Conservation (phyloP, 2,329 filamentous ascomycete species). For the Alternaria longipes region DNA sequence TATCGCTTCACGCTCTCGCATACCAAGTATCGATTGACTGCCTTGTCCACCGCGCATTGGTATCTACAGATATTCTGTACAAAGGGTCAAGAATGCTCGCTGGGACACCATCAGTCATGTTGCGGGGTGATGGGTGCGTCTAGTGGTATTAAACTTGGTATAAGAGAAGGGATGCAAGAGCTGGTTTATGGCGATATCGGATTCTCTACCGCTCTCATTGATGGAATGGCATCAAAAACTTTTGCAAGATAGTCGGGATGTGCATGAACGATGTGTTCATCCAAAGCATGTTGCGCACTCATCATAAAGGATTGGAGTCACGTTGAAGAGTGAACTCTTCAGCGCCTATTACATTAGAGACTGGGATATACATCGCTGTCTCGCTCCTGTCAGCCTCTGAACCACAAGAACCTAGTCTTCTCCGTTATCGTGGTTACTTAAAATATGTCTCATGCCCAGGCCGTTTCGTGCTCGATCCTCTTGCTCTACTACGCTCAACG, state of each 20-base stretch:
- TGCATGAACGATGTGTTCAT: not conserved
- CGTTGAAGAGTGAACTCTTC: not conserved
- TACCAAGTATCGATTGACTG: not conserved
- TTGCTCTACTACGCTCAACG: constrained; percentile 70
- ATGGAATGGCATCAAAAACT: not conserved
- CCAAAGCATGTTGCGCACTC: not conserved
- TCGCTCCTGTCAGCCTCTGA: not conserved
- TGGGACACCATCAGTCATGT: not conserved
- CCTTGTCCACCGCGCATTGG: not conserved
- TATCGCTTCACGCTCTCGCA: not conserved
- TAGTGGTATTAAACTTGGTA: not conserved
- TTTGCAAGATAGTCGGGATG: not conserved
- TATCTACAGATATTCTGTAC: not conserved
- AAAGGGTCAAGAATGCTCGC: not conserved
- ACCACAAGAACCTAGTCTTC: not conserved
- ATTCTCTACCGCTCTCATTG: not conserved
- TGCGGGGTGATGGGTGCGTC: not conserved
- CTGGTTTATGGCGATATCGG: not conserved
- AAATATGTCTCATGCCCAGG: constrained; percentile 52
- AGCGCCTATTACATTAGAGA: not conserved
- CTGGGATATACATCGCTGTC: not conserved
- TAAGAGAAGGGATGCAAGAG: not conserved
- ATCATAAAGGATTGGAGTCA: not conserved
- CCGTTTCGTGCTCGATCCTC: constrained; percentile 71
- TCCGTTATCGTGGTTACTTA: not conserved